phyloP scores from a whole-genome alignment of 768 basidiomycete genomes.

The Pilatotrama ljubarskyi region DNA sequence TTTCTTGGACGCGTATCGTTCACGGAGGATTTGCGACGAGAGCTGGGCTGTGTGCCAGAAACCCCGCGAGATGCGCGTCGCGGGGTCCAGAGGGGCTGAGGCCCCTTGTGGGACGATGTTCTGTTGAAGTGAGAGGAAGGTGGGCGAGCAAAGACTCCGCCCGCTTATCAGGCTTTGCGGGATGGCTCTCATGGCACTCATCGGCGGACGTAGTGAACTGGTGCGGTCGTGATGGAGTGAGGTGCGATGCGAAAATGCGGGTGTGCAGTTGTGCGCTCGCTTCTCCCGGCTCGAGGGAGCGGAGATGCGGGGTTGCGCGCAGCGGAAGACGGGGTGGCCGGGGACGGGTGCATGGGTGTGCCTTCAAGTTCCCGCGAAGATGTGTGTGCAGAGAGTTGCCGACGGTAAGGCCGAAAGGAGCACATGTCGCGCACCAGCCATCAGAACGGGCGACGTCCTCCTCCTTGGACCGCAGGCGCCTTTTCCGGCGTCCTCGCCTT shows the following conservation, averaged over 20 bases:
- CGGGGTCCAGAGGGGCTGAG: constrained; percentile 1
- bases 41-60: not conserved
- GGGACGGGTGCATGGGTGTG: not conserved
- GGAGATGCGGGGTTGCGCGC: not conserved
- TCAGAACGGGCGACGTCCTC: not conserved
- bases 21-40: not conserved
- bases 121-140: not conserved
- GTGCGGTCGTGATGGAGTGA: constrained; percentile 7
- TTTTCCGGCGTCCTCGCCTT: constrained; percentile 7
- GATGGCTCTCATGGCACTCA: not conserved
- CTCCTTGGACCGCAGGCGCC: not conserved
- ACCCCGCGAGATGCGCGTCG: not conserved
- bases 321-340: not conserved
- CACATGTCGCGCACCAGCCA: not conserved
- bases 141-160: constrained; percentile 5
- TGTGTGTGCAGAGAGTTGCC: not conserved
- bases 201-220: constrained; percentile 9
- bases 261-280: not conserved
- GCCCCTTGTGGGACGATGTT: not conserved
- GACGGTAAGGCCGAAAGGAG: constrained; percentile 2
- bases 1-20: not conserved
- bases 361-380: constrained; percentile 21
- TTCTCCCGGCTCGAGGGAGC: constrained; percentile 11
- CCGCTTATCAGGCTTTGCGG: constrained; percentile 11
- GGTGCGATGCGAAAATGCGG: not conserved